These are phyloP conservation scores for Talaromyces islandicus DNA, from an alignment of 2,329 filamentous ascomycete species.

Conservation along the genomic window DNA sequence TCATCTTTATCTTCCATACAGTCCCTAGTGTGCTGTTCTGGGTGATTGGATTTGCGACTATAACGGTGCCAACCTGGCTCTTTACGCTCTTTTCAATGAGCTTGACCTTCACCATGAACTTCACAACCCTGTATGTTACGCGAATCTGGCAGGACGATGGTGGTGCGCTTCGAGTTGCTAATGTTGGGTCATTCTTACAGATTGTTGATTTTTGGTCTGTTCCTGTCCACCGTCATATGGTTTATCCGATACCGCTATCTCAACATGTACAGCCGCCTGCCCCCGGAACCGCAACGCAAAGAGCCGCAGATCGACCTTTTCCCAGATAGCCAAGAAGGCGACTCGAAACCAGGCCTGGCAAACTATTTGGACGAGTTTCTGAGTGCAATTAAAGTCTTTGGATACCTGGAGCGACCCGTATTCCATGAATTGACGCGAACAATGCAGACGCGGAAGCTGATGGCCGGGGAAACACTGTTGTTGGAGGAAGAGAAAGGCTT, in stretches of 20 bases:
- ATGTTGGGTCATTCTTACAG: constrained; percentile 33
- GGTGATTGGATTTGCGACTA: constrained; percentile 76
- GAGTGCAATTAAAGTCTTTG: constrained; percentile 98
- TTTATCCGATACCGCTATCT: constrained; percentile 91
- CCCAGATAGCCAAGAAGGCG: constrained; percentile 83
- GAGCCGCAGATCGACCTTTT: constrained; percentile 94
- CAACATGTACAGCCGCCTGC: constrained; percentile 92
- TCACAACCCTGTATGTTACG: constrained; percentile 73
- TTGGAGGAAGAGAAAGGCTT: constrained; percentile 98
- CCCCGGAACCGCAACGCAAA: constrained; percentile 90
- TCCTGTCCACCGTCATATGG: constrained; percentile 86
- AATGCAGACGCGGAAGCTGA: constrained; percentile 96
- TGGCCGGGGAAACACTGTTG: constrained; percentile 90
- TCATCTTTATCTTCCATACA: constrained; percentile 46
- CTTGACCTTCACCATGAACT: constrained; percentile 97
- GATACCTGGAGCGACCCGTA: constrained; percentile 89
- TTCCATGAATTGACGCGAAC: constrained; percentile 96
- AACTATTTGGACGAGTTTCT: constrained; percentile 97
- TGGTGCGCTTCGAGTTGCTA: background rate
- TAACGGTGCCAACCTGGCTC: constrained; percentile 81
- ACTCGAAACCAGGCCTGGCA: constrained; percentile 82
- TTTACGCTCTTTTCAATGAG: constrained; percentile 89
- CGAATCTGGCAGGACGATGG: background rate
- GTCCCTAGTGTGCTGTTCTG: constrained; percentile 64
- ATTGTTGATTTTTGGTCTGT: constrained; percentile 67